Evolutionary conservation across 2,329 filamentous ascomycete genomes (phyloP), one percentile per base, ranked within the genome.

Genomic region (Cryphonectria naterciae): DNA sequence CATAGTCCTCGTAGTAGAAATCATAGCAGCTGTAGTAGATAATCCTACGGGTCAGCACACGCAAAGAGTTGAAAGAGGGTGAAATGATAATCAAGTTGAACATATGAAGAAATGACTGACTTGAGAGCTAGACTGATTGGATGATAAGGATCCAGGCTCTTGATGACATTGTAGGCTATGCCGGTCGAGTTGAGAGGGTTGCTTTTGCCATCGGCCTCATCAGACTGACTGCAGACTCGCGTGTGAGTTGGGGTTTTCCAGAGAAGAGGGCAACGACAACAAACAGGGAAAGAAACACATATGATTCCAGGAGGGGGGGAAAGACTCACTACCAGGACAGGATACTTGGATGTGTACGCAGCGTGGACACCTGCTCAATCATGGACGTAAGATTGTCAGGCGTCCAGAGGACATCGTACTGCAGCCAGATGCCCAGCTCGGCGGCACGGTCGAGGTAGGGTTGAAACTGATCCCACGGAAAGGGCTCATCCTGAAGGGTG

Each of bases 51-150:
- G 39, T 65, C 28, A 65, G 63, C 43, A 35, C 37, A 6, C 37
- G 1, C 46, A 32, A 39, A 37, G 58, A n/a, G 1, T 39, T n/a
- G 32, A 10, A 39, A 39, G 10, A 8, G 37, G 39, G 17, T 22
- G 6, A 49, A 22, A n/a, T n/a, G n/a, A n/a, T 11, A n/a, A n/a
- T 8, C 25, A 39, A 25, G 17, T 35, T 22, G 37, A 10, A n/a
- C 10, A 39, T 4, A 41, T 19, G 17, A 22, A 17, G 2, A 10
- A 32, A 8, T 39, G 6, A 65, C 63, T 65, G 28, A 65, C 63
- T 87, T 87, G 41, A 87, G 78, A 4, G 82, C 82, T 4, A 87
- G 79, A 6, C 81, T 83, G n/a, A 86, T 80, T 0, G 85, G 85
- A 76, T 87, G 86, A 73, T 86, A 87, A 0, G 84, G 84, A 73